Conservation (phyloP, 2,329 filamentous ascomycete genomes). For the Chrysosporium queenslandicum region DNA sequence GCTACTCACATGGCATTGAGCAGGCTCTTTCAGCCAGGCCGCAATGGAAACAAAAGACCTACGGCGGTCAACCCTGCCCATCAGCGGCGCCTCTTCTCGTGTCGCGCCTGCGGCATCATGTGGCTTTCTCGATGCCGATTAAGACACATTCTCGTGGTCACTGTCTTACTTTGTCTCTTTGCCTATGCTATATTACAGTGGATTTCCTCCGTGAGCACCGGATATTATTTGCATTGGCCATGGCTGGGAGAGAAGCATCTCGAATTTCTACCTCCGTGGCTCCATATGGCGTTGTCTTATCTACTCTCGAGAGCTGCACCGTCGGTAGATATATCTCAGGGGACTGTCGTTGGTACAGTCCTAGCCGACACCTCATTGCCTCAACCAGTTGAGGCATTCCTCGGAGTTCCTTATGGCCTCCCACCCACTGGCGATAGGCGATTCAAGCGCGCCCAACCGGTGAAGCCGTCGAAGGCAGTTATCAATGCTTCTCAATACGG, state of each 20-base stretch:
- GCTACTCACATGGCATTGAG: neutral
- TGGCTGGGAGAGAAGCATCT: slow-evolving; percentile 10
- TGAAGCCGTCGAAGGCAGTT: slow-evolving; percentile 20
- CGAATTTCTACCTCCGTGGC: slow-evolving; percentile 10
- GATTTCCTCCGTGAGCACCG: neutral
- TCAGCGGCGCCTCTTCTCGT: neutral
- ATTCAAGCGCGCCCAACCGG: slow-evolving; percentile 34
- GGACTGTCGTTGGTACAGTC: slow-evolving; percentile 25
- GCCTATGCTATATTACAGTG: slow-evolving; percentile 3
- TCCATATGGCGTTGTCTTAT: slow-evolving; percentile 5
- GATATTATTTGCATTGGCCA: slow-evolving; percentile 3
- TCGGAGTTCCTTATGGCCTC: slow-evolving; percentile 43
- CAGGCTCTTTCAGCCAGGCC: neutral
- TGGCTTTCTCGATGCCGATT: neutral
- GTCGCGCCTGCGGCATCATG: neutral
- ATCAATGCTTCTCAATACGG: slow-evolving; percentile 34
- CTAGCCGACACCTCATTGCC: slow-evolving; percentile 17
- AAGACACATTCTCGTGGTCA: neutral
- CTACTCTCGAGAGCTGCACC: slow-evolving; percentile 13
- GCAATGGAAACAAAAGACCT: neutral
- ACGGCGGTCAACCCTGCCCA: neutral
- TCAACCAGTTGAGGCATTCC: slow-evolving; percentile 33
- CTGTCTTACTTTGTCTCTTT: neutral
- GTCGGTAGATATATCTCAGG: slow-evolving; percentile 22
- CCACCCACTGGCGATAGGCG: slow-evolving; percentile 40